These are phyloP conservation scores for Brassica rapa DNA, from an alignment of 345 rosid genomes.

Conservation along the genomic window DNA sequence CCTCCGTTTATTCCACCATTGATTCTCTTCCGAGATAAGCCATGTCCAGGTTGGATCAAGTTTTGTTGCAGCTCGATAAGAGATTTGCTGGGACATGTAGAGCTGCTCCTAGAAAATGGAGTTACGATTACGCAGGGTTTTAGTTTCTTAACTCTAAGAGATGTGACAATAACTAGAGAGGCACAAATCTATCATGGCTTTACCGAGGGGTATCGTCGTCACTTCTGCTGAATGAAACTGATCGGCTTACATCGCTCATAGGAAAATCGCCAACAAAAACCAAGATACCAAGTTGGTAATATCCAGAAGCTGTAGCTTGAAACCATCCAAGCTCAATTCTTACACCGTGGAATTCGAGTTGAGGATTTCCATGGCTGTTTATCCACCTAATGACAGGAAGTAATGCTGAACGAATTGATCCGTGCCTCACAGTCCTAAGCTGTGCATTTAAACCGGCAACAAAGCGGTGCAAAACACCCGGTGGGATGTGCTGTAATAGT, in stretches of 20 bases:
- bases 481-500: slow-evolving; percentile 73
- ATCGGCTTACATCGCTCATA: slow-evolving; percentile 43
- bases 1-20: slow-evolving; percentile 93
- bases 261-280: slow-evolving; percentile 69
- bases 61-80: slow-evolving; percentile 60
- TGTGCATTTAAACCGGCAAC: neutral
- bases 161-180: neutral
- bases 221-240: slow-evolving; percentile 50
- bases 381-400: slow-evolving; percentile 85
- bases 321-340: slow-evolving; percentile 90
- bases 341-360: slow-evolving; percentile 52
- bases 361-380: slow-evolving; percentile 85
- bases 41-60: slow-evolving; percentile 59
- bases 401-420: slow-evolving; percentile 43
- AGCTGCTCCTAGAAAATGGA: slow-evolving; percentile 52
- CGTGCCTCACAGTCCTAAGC: slow-evolving; percentile 64
- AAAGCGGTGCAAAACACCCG: slow-evolving; percentile 88
- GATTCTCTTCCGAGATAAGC: slow-evolving; percentile 76
- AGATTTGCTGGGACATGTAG: slow-evolving; percentile 47
- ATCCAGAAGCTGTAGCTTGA: slow-evolving; percentile 97
- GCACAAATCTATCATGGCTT: slow-evolving; percentile 12
- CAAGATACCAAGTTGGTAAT: slow-evolving; percentile 92
- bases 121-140: slow-evolving; percentile 22
- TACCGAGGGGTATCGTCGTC: slow-evolving; percentile 64
- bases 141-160: neutral